These are phyloP conservation scores for Lepiota brunneoincarnata DNA, from an alignment of 768 basidiomycete genomes.

Conservation along the genomic window DNA sequence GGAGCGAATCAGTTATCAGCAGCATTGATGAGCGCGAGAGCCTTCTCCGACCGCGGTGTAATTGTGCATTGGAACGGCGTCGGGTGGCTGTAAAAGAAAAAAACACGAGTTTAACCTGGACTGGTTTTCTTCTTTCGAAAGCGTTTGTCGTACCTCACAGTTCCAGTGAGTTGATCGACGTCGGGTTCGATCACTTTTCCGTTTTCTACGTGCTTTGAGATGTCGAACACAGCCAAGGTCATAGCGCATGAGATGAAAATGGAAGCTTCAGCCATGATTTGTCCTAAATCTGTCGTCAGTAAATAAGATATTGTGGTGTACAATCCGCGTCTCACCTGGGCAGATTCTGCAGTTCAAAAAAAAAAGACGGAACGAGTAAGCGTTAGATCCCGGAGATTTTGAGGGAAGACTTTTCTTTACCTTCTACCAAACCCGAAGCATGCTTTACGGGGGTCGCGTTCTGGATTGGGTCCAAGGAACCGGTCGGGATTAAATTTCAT, in stretches of 20 bases:
- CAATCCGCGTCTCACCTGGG: slow-evolving; percentile 24
- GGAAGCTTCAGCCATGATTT: slow-evolving; percentile 38
- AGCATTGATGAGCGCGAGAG: slow-evolving; percentile 30
- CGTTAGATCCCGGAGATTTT: background rate
- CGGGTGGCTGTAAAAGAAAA: slow-evolving; percentile 31
- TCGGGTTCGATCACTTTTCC: slow-evolving; percentile 29
- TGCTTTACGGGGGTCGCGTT: slow-evolving; percentile 41
- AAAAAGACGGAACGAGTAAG: background rate
- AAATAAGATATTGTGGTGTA: background rate
- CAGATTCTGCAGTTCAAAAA: slow-evolving; percentile 30
- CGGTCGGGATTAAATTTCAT: slow-evolving; percentile 44
- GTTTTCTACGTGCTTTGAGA: slow-evolving; percentile 27
- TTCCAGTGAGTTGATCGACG: slow-evolving; percentile 40
- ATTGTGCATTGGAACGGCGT: slow-evolving; percentile 39
- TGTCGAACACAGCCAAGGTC: slow-evolving; percentile 39
- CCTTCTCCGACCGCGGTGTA: too few relatives aligned
- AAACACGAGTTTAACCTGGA: background rate
- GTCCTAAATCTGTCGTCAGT: slow-evolving; percentile 24
- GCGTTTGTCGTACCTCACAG: slow-evolving; percentile 34
- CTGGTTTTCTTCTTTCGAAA: too few relatives aligned
- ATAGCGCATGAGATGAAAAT: too few relatives aligned
- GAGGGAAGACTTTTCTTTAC: too few relatives aligned
- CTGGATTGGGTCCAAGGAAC: slow-evolving; percentile 40
- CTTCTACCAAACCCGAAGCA: slow-evolving; percentile 58
- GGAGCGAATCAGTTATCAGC: too few relatives aligned